A percentile compares a stretch with the other conserved stretches of the same genome.
Conservation (phyloP, 2,329 filamentous ascomycete species). For the Hansfordia pulvinata region DNA sequence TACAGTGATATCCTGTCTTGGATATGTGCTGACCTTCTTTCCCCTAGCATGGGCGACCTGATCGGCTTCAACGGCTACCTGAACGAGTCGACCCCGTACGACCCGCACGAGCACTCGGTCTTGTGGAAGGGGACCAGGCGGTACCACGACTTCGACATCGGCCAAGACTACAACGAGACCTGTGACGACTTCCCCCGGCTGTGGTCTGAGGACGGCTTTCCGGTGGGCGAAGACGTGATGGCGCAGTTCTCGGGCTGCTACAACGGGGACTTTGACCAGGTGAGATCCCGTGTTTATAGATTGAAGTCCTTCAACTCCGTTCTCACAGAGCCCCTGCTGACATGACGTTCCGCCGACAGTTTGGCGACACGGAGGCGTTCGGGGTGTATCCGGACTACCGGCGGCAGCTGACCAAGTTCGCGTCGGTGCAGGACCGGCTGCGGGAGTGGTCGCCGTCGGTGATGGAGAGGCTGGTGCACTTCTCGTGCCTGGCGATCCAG, state of each 20-base stretch:
- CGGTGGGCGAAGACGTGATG: conserved; percentile 29
- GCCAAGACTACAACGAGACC: conserved; percentile 36
- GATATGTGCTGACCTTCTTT: conserved; percentile 1
- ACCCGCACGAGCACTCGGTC: conserved; percentile 39
- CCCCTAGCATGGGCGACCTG: conserved; percentile 41
- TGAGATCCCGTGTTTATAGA: too few species aligned
- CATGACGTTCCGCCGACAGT: too few species aligned
- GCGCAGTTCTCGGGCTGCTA: conserved; percentile 39
- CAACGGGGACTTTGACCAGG: conserved; percentile 50
- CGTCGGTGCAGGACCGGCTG: conserved; percentile 52
- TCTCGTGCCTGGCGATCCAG: conserved; percentile 49
- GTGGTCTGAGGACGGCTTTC: conserved; percentile 43
- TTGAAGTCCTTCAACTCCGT: too few species aligned
- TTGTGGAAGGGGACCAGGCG: conserved; percentile 37
- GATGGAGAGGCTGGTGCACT: conserved; percentile 39
- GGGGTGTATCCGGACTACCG: conserved; percentile 50
- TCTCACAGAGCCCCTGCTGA: too few species aligned
- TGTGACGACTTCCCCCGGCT: conserved; percentile 45
- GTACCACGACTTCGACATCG: conserved; percentile 44
- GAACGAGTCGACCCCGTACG: conserved; percentile 43
- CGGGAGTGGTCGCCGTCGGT: conserved; percentile 50
- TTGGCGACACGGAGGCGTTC: conserved; percentile 49
- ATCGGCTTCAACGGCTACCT: conserved; percentile 48
- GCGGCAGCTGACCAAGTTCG: conserved; percentile 51
- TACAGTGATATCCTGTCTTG: background rate